Conservation (phyloP, 768 basidiomycete species). For the Lactarius sp. region DNA sequence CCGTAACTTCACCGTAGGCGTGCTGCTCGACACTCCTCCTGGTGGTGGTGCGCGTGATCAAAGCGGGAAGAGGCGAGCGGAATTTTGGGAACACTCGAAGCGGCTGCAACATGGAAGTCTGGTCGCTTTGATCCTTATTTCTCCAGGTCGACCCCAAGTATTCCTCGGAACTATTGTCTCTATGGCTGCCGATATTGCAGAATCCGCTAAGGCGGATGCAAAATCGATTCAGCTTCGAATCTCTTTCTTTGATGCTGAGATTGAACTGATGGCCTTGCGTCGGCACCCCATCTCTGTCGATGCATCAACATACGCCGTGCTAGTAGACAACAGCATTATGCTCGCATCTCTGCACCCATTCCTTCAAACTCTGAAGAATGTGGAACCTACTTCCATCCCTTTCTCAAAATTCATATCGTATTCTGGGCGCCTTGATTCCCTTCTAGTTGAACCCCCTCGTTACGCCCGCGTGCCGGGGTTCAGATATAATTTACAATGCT, state of each 20-base stretch:
- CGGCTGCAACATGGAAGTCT: constrained; percentile 58
- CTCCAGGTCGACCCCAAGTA: constrained; percentile 32
- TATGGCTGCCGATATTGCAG: constrained; percentile 40
- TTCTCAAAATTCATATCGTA: constrained; percentile 12
- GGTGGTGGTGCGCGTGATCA: constrained; percentile 46
- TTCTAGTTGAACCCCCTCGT: constrained; percentile 8
- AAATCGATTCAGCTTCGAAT: constrained; percentile 44
- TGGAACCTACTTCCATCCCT: constrained; percentile 21
- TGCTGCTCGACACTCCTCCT: constrained; percentile 51
- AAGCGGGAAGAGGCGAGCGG: constrained; percentile 36
- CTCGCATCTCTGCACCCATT: constrained; percentile 21
- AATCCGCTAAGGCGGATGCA: constrained; percentile 36
- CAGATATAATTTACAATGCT: constrained; percentile 48
- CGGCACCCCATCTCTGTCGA: constrained; percentile 32
- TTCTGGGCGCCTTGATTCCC: neutral
- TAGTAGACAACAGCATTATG: constrained; percentile 24
- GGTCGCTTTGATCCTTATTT: constrained; percentile 48
- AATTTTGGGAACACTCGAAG: constrained; percentile 62
- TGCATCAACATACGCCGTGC: constrained; percentile 16
- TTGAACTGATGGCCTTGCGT: constrained; percentile 46
- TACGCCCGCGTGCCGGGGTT: constrained; percentile 43
- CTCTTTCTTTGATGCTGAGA: constrained; percentile 57
- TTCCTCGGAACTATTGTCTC: constrained; percentile 53
- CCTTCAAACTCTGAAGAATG: constrained; percentile 19
- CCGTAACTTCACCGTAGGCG: constrained; percentile 46